Evolutionary conservation across 768 basidiomycete species (phyloP).

Genomic region (Trametes villosa): DNA sequence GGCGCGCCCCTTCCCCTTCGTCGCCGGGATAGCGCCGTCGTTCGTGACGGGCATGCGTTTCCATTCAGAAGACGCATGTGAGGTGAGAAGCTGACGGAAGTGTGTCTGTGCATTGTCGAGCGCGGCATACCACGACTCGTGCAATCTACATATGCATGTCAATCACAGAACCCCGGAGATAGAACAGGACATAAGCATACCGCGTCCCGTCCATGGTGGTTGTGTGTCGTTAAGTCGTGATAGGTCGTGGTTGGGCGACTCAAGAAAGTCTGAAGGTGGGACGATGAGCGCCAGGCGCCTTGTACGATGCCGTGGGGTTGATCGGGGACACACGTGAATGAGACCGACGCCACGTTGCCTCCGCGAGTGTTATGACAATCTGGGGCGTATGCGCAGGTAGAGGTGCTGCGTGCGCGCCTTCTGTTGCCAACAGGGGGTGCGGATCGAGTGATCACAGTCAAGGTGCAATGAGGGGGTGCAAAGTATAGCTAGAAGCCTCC

Average conservation of each 20-base stretch:
- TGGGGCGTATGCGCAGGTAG: neutral
- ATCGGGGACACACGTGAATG: constrained; percentile 18
- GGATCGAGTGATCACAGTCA: too few relatives aligned
- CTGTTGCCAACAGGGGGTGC: too few relatives aligned
- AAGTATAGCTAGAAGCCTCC: too few relatives aligned
- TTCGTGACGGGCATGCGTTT: constrained; percentile 66
- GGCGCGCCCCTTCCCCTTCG: constrained; percentile 66
- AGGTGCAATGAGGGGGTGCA: too few relatives aligned
- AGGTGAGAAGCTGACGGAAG: constrained; percentile 78
- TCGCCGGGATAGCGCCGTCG: constrained; percentile 43
- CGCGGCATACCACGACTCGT: constrained; percentile 81
- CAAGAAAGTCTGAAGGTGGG: constrained; percentile 7
- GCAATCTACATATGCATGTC: too few relatives aligned
- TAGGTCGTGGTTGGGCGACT: constrained; percentile 6
- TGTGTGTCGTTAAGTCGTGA: constrained; percentile 11
- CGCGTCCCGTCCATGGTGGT: constrained; percentile 60
- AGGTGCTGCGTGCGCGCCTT: neutral
- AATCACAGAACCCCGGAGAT: neutral
- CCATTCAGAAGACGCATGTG: constrained; percentile 75
- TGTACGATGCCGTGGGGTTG: constrained; percentile 18
- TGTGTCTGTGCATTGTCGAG: constrained; percentile 74
- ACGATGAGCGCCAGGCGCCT: constrained; percentile 1
- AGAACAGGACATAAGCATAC: constrained; percentile 37
- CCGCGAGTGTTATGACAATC: constrained; percentile 11
- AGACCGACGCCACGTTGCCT: constrained; percentile 18